A percentile compares a stretch with the other conserved stretches of the same genome.
These are phyloP conservation scores for Drechmeria coniospora DNA, from an alignment of 2,329 filamentous ascomycete species.

Conservation along the genomic window DNA sequence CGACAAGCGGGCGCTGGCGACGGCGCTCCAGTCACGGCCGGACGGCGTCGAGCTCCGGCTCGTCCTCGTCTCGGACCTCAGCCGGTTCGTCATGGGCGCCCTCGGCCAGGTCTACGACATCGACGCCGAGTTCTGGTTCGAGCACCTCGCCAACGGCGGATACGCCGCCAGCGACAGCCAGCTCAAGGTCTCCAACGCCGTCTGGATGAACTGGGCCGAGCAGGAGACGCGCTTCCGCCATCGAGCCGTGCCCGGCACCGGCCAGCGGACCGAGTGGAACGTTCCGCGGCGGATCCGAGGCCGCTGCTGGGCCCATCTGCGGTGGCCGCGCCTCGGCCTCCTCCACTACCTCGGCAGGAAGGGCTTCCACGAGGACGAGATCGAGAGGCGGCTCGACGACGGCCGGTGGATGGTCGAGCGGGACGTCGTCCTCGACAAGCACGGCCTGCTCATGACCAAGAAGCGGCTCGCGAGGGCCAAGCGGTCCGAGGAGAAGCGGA, in stretches of 20 bases:
- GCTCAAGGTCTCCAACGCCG: slow-evolving; percentile 13
- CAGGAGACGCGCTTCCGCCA: slow-evolving; percentile 12
- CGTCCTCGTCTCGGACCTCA: slow-evolving; percentile 13
- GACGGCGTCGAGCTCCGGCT: slow-evolving; percentile 7
- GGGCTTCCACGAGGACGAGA: slow-evolving; percentile 11
- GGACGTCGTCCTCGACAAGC: slow-evolving; percentile 9
- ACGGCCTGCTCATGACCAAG: slow-evolving; percentile 8
- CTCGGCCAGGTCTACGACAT: slow-evolving; percentile 12
- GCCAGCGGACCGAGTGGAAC: slow-evolving; percentile 12
- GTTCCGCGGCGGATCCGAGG: slow-evolving; percentile 4
- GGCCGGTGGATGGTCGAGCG: slow-evolving; percentile 10
- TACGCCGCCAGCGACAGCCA: slow-evolving; percentile 13
- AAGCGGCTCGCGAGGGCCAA: slow-evolving; percentile 5
- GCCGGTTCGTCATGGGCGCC: slow-evolving; percentile 14
- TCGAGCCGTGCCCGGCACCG: slow-evolving; percentile 8
- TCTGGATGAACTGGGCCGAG: slow-evolving; percentile 15
- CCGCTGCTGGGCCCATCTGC: slow-evolving; percentile 9
- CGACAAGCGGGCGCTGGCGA: slow-evolving; percentile 6
- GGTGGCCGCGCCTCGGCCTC: slow-evolving; percentile 9
- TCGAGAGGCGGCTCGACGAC: slow-evolving; percentile 8
- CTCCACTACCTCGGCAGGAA: slow-evolving; percentile 11
- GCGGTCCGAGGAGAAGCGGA: slow-evolving; percentile 3
- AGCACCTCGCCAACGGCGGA: slow-evolving; percentile 12
- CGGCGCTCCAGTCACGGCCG: slow-evolving; percentile 6
- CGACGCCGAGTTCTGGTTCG: slow-evolving; percentile 15